Evolutionary conservation across 768 basidiomycete species (phyloP).

Genomic region (Psilocybe tampanensis): DNA sequence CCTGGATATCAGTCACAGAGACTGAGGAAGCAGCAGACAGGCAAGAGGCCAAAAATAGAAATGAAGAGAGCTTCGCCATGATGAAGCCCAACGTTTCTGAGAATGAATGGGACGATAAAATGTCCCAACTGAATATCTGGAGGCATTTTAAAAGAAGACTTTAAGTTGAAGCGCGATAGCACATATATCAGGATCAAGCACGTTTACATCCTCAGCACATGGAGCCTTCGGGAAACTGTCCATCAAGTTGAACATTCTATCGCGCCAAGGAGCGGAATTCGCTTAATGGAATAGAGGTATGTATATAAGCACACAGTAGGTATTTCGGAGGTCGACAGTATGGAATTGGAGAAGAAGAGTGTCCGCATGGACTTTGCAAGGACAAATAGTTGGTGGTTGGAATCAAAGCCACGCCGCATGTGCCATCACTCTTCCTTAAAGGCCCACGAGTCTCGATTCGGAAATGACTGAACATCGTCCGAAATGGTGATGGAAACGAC

Average conservation of each 20-base stretch:
- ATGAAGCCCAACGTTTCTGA: slow-evolving; percentile 8
- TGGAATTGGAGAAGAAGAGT: not conserved
- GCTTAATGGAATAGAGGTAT: not conserved
- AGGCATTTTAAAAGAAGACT: slow-evolving; percentile 4
- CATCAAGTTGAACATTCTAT: slow-evolving; percentile 3
- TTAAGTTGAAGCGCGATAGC: slow-evolving; percentile 13
- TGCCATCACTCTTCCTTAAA: not conserved
- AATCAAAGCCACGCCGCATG: not conserved
- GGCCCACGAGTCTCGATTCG: no score
- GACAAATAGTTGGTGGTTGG: no score
- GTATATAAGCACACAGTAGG: not conserved
- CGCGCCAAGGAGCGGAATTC: not conserved
- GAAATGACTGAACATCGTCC: not conserved
- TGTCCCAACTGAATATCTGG: slow-evolving; percentile 16
- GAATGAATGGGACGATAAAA: slow-evolving; percentile 5
- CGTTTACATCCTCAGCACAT: slow-evolving; percentile 27
- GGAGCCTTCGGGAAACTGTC: slow-evolving; percentile 10
- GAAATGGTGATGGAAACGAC: not conserved
- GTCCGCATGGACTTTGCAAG: not conserved
- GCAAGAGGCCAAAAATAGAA: slow-evolving; percentile 30
- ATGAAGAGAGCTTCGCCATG: slow-evolving; percentile 34
- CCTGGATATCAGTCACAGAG: slow-evolving; percentile 56
- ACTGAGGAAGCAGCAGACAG: slow-evolving; percentile 31
- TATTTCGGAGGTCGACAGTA: not conserved
- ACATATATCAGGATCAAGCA: slow-evolving; percentile 8